These are phyloP conservation scores for Biscogniauxia sp. DNA, from an alignment of 2,329 filamentous ascomycete species.

Conservation along the genomic window DNA sequence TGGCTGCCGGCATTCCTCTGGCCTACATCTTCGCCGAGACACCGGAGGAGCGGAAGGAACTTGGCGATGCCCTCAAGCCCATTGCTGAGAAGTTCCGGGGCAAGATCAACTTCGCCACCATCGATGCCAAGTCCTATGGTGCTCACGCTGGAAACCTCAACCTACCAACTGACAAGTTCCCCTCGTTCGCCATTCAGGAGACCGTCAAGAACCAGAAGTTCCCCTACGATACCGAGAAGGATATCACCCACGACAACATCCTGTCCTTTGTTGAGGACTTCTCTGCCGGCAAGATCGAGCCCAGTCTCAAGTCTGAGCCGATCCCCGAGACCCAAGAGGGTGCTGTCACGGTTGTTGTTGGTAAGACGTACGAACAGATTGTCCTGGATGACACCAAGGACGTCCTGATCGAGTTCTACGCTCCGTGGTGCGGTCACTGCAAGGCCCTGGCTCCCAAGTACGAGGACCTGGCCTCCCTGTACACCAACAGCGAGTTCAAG, in stretches of 20 bases:
- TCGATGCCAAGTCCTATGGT: conserved; percentile 91
- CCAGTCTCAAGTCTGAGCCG: conserved; percentile 97
- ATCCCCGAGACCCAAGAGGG: conserved; percentile 92
- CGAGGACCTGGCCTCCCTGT: conserved; percentile 81
- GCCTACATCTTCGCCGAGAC: conserved; percentile 98
- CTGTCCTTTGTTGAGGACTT: conserved; percentile 84
- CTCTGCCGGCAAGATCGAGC: conserved; percentile 80
- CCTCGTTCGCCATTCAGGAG: conserved; percentile 96
- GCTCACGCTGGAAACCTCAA: conserved; percentile 96
- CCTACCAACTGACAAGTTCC: conserved; percentile 93
- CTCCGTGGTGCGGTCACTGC: conserved; percentile 99
- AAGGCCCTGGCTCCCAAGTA: conserved; percentile 97
- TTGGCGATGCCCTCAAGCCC: conserved; percentile 75
- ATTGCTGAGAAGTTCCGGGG: conserved; percentile 91
- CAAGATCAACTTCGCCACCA: conserved; percentile 95
- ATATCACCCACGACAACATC: conserved; percentile 70
- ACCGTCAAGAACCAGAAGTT: conserved; percentile 95
- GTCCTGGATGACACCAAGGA: conserved; percentile 95
- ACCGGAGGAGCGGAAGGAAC: conserved; percentile 78
- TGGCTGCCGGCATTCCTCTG: conserved; percentile 85
- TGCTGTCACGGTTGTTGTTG: conserved; percentile 82
- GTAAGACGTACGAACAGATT: conserved; percentile 88
- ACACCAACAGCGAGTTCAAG: conserved; percentile 75
- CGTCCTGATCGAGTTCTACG: conserved; percentile 97
- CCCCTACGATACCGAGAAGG: conserved; percentile 82